Conservation (phyloP, 2,329 filamentous ascomycete genomes). For the Dactylonectria estremocensis region DNA sequence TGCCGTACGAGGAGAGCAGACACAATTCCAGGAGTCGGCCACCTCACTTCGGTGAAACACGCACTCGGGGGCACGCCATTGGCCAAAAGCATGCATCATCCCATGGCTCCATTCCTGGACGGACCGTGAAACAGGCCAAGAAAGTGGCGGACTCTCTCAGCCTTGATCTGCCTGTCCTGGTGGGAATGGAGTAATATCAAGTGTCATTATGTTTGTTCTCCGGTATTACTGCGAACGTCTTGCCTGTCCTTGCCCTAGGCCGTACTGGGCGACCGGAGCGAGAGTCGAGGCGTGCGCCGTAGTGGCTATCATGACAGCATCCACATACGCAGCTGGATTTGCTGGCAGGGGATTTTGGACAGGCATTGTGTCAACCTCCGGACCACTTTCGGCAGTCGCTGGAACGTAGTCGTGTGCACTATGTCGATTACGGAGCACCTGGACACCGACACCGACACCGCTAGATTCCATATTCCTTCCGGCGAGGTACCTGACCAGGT, state of each 20-base stretch:
- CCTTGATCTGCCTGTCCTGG: slow-evolving; percentile 1
- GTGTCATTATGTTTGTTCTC: background rate
- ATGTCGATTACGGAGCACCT: background rate
- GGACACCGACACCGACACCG: slow-evolving; percentile 2
- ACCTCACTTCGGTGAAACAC: slow-evolving; percentile 35
- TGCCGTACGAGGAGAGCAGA: slow-evolving; percentile 17
- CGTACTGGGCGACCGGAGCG: background rate
- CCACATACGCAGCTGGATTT: slow-evolving; percentile 7
- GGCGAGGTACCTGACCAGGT: background rate
- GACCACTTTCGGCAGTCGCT: slow-evolving; percentile 24
- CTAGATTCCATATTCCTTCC: slow-evolving; percentile 10
- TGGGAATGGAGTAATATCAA: background rate
- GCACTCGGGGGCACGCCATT: slow-evolving; percentile 36
- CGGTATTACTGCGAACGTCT: background rate
- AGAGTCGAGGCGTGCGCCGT: slow-evolving; percentile 5
- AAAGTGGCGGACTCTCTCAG: slow-evolving; percentile 3
- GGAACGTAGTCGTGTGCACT: slow-evolving; percentile 21
- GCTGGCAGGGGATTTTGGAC: slow-evolving; percentile 21
- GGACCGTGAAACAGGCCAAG: slow-evolving; percentile 38
- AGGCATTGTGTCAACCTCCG: slow-evolving; percentile 29
- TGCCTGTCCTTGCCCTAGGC: background rate
- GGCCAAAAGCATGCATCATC: slow-evolving; percentile 30
- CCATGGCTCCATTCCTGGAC: slow-evolving; percentile 34
- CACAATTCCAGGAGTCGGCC: slow-evolving; percentile 22
- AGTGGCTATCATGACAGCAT: slow-evolving; percentile 16